Evolutionary conservation across 129 eudicot species (phyloP).

Genomic region (Flaveria robusta): DNA sequence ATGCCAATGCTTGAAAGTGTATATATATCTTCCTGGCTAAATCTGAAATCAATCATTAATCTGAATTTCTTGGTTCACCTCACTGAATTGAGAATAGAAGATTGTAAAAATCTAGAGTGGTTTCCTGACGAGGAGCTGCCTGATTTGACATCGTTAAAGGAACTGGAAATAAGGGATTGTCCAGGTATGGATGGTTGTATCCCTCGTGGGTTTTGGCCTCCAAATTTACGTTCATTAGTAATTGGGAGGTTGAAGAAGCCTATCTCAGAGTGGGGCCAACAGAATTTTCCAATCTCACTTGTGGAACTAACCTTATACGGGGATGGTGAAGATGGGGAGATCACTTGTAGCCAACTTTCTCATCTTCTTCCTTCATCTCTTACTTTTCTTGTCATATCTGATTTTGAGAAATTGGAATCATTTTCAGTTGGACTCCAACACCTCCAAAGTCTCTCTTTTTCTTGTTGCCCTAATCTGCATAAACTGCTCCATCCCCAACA

Average conservation of each 20-base stretch:
- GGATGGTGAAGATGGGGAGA: not conserved
- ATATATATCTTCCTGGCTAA: not conserved
- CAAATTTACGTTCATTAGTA: not conserved
- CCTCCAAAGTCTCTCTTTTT: not conserved
- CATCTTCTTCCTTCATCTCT: constrained; percentile 30
- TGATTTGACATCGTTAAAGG: not conserved
- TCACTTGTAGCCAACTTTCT: not conserved
- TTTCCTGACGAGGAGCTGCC: not conserved
- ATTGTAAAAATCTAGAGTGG: not conserved
- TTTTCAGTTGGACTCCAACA: constrained; percentile 13
- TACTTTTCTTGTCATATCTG: not conserved
- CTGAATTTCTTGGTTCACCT: constrained; percentile 9
- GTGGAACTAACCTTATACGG: not conserved
- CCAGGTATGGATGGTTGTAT: constrained; percentile 8
- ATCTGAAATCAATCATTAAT: not conserved
- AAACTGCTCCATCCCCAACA: not conserved
- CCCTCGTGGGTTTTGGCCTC: constrained; percentile 22
- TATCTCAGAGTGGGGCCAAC: constrained; percentile 20
- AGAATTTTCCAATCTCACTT: constrained; percentile 25
- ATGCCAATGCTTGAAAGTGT: not conserved
- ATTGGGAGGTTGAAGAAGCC: not conserved
- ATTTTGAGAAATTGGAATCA: not conserved
- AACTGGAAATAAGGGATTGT: not conserved
- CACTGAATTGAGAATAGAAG: not conserved
- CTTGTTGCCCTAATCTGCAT: not conserved